phyloP scores from a whole-genome alignment of 345 rosid species.

The Citrus medica region DNA sequence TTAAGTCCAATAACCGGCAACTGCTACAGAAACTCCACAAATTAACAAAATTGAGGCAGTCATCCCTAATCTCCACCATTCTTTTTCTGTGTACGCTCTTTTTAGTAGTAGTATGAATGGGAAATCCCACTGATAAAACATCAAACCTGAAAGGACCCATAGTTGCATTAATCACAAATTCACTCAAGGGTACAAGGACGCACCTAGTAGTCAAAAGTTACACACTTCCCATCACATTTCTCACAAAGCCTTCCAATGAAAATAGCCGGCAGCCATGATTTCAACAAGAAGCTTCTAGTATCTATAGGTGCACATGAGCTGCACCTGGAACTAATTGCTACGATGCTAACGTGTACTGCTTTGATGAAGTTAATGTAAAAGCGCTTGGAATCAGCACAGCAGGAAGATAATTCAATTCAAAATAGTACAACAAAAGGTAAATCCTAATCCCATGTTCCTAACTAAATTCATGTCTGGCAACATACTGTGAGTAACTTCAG shows the following conservation, averaged over 20 bases:
- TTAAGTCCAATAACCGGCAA: background rate
- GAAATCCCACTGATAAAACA: background rate
- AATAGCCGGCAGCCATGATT: background rate
- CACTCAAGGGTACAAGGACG: background rate
- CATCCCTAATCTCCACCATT: background rate
- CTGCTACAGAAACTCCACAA: background rate
- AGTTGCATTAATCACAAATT: background rate
- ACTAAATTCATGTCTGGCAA: background rate
- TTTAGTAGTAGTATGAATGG: background rate
- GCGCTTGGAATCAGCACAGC: background rate
- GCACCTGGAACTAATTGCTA: no score
- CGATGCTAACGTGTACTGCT: no score
- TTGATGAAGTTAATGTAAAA: background rate
- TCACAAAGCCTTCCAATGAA: background rate
- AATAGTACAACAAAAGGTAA: background rate
- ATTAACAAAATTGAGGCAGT: background rate
- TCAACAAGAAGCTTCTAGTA: background rate
- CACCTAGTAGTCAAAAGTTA: background rate
- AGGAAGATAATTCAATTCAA: background rate
- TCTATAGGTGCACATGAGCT: background rate
- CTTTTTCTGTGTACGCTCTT: background rate
- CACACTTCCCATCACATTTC: background rate
- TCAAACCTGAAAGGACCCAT: background rate
- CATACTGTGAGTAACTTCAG: background rate
- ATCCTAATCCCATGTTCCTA: background rate